Base-by-base conservation (phyloP, 1,284 basidiomycete species). In the Ustilago sp. region DNA sequence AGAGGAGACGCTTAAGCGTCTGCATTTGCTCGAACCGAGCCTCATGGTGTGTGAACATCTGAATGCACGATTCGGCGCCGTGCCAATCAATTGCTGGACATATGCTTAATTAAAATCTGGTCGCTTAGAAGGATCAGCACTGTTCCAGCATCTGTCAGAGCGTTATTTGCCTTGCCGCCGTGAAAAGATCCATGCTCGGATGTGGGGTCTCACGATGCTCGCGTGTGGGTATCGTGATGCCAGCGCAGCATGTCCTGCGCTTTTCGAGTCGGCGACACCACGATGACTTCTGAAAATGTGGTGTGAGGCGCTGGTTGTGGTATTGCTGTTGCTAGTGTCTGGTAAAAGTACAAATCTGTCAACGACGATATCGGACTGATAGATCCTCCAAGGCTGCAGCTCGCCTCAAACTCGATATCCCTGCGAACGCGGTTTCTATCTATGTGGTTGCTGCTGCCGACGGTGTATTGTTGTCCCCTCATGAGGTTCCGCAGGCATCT, bases 341-440 rank as follows among this genome's bases (percentile, higher is more conserved):
- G 38, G 32, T 60, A 60, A 39, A 53, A 60, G 36, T 53, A 60
- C 59, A 60, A 19, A 19, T n/a, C 43, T n/a, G 43, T 45, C 43
- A 19, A 45, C 11, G n/a, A 19, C 6, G n/a, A 45, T 19, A 19
- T 45, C 43, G n/a, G n/a, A 45, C n/a, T 8, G 43, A 15, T 19
- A 19, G n/a, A 19, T 45, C 11, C 43, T 19, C 11, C 17, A 19
- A n/a, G 43, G 7, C 19, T 47, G 43, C 52, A 55, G 43, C 53
- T 45, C 39, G 36, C 12, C 15, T 35, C 36, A 17, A 9, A 41
- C 19, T 31, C 28, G 31, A n/a, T 4, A 12, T n/a, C 15, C 3
- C 45, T 17, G 15, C 43, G 19, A 11, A 15, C n/a, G 19, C 43
- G 23, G 23, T 28, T 28, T 45, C 43, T 19, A 19, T 45, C n/a